Conservation (phyloP, 2,329 filamentous ascomycete genomes). For the Microcyclospora tardicrescens region DNA sequence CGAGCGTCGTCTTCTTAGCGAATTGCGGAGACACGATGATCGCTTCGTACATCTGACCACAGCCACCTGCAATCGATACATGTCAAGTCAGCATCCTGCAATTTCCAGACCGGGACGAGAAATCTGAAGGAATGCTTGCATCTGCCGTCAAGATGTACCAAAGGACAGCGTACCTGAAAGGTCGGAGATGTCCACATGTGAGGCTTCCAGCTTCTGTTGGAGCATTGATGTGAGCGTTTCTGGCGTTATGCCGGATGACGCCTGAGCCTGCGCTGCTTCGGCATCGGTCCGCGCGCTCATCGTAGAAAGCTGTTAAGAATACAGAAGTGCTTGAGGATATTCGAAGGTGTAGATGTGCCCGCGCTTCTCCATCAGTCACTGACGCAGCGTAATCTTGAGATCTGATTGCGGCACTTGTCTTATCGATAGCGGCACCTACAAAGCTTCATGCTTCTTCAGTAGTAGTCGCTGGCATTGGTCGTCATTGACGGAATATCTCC, state of each 20-base stretch:
- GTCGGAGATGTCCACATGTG: conserved; percentile 78
- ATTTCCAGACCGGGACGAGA: too few species aligned
- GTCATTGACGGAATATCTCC: too few species aligned
- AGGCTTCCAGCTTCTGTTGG: conserved; percentile 55
- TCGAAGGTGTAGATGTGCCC: too few species aligned
- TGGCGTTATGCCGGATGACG: conserved; percentile 51
- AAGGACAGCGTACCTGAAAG: conserved; percentile 58
- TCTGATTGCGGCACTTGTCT: too few species aligned
- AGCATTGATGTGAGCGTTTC: conserved; percentile 57
- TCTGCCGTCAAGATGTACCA: neutral
- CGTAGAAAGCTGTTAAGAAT: neutral
- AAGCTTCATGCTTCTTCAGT: too few species aligned
- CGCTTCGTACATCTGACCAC: conserved; percentile 57
- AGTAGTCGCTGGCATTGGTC: too few species aligned
- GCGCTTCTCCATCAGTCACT: too few species aligned
- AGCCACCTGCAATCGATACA: conserved; percentile 42
- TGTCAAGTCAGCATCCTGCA: neutral
- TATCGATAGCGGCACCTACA: too few species aligned
- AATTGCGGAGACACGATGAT: conserved; percentile 48
- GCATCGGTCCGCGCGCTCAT: conserved; percentile 34
- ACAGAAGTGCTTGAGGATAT: too few species aligned
- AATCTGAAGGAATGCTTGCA: neutral
- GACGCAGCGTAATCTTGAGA: too few species aligned
- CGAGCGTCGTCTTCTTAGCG: conserved; percentile 52
- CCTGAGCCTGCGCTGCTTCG: conserved; percentile 38